phyloP scores from a whole-genome alignment of 2,329 filamentous ascomycete genomes.

The Cercospora nicotianae region DNA sequence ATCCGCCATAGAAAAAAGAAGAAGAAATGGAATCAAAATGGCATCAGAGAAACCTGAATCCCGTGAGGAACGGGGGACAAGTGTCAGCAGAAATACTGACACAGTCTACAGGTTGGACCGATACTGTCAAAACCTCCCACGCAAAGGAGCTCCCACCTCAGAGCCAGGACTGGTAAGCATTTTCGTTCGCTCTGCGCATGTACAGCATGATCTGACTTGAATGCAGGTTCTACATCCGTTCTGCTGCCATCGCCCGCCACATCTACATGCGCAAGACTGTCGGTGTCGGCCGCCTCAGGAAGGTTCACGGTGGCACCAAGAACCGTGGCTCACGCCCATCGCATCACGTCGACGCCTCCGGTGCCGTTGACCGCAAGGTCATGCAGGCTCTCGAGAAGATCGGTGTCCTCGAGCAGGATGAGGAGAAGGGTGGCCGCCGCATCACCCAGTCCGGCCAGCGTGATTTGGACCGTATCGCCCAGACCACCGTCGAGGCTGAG shows the following conservation, averaged over 20 bases:
- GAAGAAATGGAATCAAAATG: constrained; percentile 21
- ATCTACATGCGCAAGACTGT: constrained; percentile 99
- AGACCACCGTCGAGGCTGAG: constrained; percentile 54
- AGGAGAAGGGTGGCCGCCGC: constrained; percentile 97
- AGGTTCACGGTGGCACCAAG: constrained; percentile 86
- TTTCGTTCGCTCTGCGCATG: neutral
- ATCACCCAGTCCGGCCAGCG: constrained; percentile 98
- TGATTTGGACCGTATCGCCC: constrained; percentile 82
- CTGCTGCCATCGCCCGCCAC: constrained; percentile 93
- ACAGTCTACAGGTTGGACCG: constrained; percentile 82
- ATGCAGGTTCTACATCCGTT: constrained; percentile 71
- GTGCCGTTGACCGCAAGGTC: constrained; percentile 95
- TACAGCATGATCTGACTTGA: neutral
- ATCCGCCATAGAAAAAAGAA: constrained; percentile 24
- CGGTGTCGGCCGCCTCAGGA: constrained; percentile 95
- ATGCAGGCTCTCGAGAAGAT: constrained; percentile 99
- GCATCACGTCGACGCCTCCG: constrained; percentile 93
- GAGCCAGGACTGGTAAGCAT: constrained; percentile 93
- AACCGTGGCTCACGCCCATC: constrained; percentile 91
- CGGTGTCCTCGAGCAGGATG: constrained; percentile 93
- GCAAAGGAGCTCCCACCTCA: constrained; percentile 97
- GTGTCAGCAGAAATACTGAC: constrained; percentile 44
- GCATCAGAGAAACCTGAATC: constrained; percentile 49
- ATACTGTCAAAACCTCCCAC: constrained; percentile 97
- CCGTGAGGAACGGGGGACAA: constrained; percentile 53